A percentile compares a stretch with the other conserved stretches of the same genome.
These are phyloP conservation scores for Trichophyton verrucosum DNA, from an alignment of 2,329 filamentous ascomycete genomes.

Conservation along the genomic window DNA sequence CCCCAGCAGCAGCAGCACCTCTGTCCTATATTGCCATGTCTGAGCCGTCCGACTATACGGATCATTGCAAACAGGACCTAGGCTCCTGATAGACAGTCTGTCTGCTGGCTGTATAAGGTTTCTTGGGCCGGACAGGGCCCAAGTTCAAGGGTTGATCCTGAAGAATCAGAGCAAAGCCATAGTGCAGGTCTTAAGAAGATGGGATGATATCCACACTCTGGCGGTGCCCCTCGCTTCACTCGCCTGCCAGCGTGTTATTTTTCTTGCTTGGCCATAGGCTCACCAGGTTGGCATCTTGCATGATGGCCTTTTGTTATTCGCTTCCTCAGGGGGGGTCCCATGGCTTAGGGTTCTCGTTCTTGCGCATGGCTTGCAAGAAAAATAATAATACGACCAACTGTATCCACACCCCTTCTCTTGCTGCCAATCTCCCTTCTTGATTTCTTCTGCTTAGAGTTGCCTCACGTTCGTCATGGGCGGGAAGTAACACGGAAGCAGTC, in stretches of 20 bases:
- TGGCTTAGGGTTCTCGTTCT: neutral
- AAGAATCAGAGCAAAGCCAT: neutral
- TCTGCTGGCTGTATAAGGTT: neutral
- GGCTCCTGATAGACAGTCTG: neutral
- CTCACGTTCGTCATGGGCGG: neutral
- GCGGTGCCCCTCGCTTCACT: neutral
- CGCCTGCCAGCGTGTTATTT: neutral
- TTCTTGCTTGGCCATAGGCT: neutral
- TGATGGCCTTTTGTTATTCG: neutral
- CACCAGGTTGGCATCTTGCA: neutral
- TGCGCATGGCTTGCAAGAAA: neutral
- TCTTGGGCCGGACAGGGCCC: neutral
- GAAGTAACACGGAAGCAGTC: neutral
- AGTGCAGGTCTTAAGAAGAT: neutral
- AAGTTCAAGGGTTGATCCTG: neutral
- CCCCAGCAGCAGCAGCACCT: no score
- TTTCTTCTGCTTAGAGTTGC: neutral
- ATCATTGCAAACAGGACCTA: no score
- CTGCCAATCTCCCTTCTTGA: neutral
- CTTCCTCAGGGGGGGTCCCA: neutral
- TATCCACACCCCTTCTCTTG: neutral
- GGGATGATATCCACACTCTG: neutral
- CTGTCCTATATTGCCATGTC: no score
- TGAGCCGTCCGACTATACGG: no score
- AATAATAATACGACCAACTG: neutral